Conservation (phyloP, 2,329 filamentous ascomycete species). For the Fusarium mundagurra region DNA sequence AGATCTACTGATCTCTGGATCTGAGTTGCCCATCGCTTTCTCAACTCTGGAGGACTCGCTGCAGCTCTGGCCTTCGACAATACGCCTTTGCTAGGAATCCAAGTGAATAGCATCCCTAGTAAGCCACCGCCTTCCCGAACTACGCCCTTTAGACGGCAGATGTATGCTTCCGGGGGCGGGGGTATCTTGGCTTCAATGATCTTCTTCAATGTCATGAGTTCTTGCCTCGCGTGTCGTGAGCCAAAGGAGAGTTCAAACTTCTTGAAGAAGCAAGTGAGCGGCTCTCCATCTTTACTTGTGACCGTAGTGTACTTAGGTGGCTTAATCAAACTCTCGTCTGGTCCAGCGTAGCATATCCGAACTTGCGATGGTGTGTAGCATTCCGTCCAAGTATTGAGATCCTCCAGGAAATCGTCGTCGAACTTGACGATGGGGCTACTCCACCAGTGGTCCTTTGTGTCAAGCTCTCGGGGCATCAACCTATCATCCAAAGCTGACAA, state of each 20-base stretch:
- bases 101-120: neutral
- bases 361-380: neutral
- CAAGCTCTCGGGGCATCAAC: accelerated
- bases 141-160: accelerated
- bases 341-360: neutral
- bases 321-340: neutral
- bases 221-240: neutral
- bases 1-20: neutral
- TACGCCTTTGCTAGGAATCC: neutral
- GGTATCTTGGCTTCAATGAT: neutral
- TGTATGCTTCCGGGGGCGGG: accelerated
- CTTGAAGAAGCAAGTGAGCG: neutral
- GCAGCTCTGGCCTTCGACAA: neutral
- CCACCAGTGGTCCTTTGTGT: neutral
- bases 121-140: neutral
- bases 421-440: neutral
- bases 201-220: neutral
- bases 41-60: neutral
- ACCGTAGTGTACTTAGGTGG: accelerated
- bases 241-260: neutral
- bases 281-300: accelerated
- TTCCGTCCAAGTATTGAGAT: neutral
- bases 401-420: neutral
- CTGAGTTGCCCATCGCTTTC: neutral
- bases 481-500: neutral